Percentiles rank a stretch among this genome's conserved stretches.
phyloP scores from a whole-genome alignment of 179 eudicot genomes.

The Silene noctiflora region DNA sequence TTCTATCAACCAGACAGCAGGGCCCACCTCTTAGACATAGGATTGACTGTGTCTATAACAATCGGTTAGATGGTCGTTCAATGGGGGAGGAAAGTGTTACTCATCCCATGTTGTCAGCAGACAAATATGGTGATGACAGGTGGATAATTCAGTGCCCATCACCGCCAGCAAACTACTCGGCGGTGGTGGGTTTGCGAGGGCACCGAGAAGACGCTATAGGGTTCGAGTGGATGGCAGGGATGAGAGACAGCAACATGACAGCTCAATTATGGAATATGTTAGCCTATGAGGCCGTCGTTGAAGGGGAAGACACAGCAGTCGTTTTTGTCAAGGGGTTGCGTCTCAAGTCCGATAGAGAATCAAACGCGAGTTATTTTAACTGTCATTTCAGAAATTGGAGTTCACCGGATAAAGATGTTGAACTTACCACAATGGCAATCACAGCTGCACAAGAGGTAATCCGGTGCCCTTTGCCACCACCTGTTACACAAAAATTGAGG shows the following conservation, averaged over 20 bases:
- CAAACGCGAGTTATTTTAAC: conserved; percentile 52
- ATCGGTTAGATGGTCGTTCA: neutral
- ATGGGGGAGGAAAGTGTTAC: conserved; percentile 13
- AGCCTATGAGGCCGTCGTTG: conserved; percentile 64
- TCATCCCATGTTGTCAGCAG: conserved; percentile 49
- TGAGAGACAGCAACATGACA: conserved; percentile 19
- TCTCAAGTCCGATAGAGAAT: conserved; percentile 57
- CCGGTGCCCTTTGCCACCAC: conserved; percentile 60
- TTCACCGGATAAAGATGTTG: conserved; percentile 14
- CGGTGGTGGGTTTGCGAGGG: conserved; percentile 37
- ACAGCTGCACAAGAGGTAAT: conserved; percentile 85
- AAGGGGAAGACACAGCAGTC: conserved; percentile 46
- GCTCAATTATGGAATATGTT: conserved; percentile 57
- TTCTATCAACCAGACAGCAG: conserved; percentile 29
- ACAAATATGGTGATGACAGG: conserved; percentile 44
- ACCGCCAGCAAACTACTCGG: conserved; percentile 52
- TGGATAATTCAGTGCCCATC: conserved; percentile 67
- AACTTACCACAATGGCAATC: conserved; percentile 48
- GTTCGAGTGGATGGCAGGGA: conserved; percentile 19
- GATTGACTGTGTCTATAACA: conserved; percentile 57
- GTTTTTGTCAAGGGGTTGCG: conserved; percentile 87
- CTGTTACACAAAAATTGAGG: conserved; percentile 31
- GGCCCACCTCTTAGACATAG: conserved; percentile 20
- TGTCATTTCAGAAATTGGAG: conserved; percentile 53
- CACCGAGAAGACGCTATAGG: conserved; percentile 5